Evolutionary conservation across 2,329 filamentous ascomycete species (phyloP).

Genomic region (Sclerotinia nivalis): DNA sequence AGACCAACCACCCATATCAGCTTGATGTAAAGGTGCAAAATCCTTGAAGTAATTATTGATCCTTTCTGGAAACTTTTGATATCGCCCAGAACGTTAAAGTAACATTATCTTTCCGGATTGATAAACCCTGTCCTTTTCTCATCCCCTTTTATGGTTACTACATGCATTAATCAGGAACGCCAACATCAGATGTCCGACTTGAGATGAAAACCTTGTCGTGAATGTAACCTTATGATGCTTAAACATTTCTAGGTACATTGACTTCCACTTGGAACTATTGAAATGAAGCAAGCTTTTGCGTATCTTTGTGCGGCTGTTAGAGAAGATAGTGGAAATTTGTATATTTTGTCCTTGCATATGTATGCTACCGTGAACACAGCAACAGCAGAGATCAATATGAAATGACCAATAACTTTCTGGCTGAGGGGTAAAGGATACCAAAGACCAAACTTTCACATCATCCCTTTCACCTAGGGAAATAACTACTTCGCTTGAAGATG

Average conservation of each 20-base stretch:
- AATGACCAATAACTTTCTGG: background rate
- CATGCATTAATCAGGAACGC: slow-evolving; percentile 4
- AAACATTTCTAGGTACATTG: background rate
- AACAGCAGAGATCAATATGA: background rate
- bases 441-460: background rate
- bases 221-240: slow-evolving; percentile 13
- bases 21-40: background rate
- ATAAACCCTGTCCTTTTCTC: background rate
- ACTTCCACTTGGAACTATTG: slow-evolving; percentile 20
- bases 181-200: slow-evolving; percentile 13
- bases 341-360: background rate
- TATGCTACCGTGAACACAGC: background rate
- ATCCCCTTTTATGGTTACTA: background rate
- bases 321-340: background rate
- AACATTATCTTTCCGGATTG: background rate
- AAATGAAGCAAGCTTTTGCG: slow-evolving; percentile 13
- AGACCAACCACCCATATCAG: background rate
- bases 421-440: background rate
- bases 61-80: background rate
- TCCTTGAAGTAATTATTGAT: background rate
- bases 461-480: background rate
- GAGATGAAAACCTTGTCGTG: slow-evolving; percentile 10
- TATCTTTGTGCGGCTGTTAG: slow-evolving; percentile 11
- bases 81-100: background rate
- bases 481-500: background rate